Conservation (phyloP, 1,284 basidiomycete genomes). For the Earliella scabrosa region DNA sequence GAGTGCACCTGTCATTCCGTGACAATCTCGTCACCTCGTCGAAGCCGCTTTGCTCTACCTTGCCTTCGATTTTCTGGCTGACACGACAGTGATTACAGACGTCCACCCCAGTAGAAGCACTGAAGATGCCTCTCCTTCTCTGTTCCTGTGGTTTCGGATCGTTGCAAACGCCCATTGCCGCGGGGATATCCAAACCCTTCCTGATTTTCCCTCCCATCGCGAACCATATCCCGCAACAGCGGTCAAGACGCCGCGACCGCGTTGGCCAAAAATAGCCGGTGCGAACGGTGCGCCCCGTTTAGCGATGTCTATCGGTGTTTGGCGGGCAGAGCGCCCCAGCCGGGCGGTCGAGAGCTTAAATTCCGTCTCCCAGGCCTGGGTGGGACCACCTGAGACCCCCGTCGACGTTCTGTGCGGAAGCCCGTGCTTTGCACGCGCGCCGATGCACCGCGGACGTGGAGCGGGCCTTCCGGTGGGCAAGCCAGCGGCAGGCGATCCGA, state of each 20-base stretch:
- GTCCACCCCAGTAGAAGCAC: no score
- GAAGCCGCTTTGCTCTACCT: not conserved
- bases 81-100: not conserved
- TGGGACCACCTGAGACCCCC: constrained; percentile 8
- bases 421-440: constrained; percentile 5
- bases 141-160: not conserved
- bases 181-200: not conserved
- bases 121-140: not conserved
- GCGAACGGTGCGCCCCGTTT: constrained; percentile 14
- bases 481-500: constrained; percentile 13
- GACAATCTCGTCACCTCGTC: not conserved
- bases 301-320: constrained; percentile 13
- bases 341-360: constrained; percentile 12
- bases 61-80: not conserved
- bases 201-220: not conserved
- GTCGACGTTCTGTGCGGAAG: constrained; percentile 14
- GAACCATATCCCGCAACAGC: not conserved
- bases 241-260: constrained; percentile 6
- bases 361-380: constrained; percentile 16
- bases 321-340: constrained; percentile 10
- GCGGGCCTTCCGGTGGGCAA: constrained; percentile 8
- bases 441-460: constrained; percentile 6
- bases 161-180: not conserved
- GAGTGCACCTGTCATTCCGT: not conserved
- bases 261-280: constrained; percentile 16